Evolutionary conservation across 2,329 filamentous ascomycete species (phyloP), one percentile per base, ranked within the genome.

Genomic region (Sclerotinia borealis): DNA sequence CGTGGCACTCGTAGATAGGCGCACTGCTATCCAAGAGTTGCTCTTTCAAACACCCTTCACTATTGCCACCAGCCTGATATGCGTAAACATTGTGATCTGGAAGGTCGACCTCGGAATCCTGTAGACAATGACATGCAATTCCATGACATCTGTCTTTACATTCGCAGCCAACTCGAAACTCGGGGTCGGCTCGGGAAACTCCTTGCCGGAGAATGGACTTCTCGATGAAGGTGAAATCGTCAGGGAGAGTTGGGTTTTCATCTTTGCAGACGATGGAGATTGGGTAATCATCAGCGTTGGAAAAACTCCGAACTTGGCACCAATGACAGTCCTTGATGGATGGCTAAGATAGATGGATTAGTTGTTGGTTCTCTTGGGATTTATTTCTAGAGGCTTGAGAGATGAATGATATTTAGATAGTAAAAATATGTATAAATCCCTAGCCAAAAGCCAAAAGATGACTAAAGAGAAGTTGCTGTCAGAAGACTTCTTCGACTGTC

Each of bases 1-100:
- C 77, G 69, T 95, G 91, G 72, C 91, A 96, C 71, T 96, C 91
- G 75, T 93, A 93, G 63, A 96, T 89, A 0, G 88, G 84, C 39
- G 81, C 74, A 45, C 82, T 79, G 31, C 82, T 85, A 29, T 79
- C 69, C 15, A 87, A 77, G 49, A 83, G 77, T 49, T 78, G 78
- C 31, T 78, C 77, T 22, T 83, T 77, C 50, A 89, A 74, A 22
- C 82, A 77, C 0, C 82, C 84, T 1, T 79, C 78, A 63, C 80
- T 81, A 13, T 70, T 68, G 0, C 85, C 85, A 7, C 11, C 31
- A 25, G 60, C 11, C 13, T 78, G 78, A 72, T 93, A 93, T 0
- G 78, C 80, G 11, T 86, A 71, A 1, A 66, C 61, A 50, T 72
- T 71, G 10, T 37, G 50, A 4, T 59, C 52, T 5, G 37, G 29